Conservation (phyloP, 2,329 filamentous ascomycete genomes). For the Leptographium radiaticola region DNA sequence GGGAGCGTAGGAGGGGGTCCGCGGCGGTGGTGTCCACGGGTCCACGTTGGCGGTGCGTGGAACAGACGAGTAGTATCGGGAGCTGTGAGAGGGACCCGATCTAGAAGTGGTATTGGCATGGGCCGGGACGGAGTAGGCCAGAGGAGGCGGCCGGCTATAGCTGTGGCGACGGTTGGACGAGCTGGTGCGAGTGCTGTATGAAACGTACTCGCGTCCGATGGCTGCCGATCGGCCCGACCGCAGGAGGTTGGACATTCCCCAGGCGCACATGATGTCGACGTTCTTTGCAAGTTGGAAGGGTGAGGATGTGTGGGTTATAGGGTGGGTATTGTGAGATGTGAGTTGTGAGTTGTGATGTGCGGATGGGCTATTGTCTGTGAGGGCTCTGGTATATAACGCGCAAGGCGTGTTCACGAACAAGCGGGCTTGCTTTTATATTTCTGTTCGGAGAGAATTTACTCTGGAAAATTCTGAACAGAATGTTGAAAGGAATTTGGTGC, state of each 20-base stretch:
- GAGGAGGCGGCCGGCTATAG: not conserved
- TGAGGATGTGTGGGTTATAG: not conserved
- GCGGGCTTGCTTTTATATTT: no score
- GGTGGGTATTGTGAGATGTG: no score
- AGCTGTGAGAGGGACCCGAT: not conserved
- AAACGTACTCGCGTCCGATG: not conserved
- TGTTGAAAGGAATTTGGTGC: no score
- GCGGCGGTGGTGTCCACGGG: not conserved
- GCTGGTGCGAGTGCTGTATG: not conserved
- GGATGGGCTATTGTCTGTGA: no score
- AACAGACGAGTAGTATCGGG: not conserved
- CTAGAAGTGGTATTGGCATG: not conserved
- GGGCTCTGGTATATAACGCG: no score
- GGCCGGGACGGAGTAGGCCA: not conserved
- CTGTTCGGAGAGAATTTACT: no score
- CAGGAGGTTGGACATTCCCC: slow-evolving; percentile 1
- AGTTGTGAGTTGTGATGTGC: no score
- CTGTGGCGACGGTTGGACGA: not conserved
- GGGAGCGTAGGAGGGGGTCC: not conserved
- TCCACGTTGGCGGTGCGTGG: not conserved
- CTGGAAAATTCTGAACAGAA: no score
- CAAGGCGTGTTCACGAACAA: no score
- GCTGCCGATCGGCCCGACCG: not conserved
- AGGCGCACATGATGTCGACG: slow-evolving; percentile 1
- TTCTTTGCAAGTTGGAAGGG: not conserved